These are phyloP conservation scores for Starmera caribaea DNA, from an alignment of 805 yeast genomes.

Conservation along the genomic window DNA sequence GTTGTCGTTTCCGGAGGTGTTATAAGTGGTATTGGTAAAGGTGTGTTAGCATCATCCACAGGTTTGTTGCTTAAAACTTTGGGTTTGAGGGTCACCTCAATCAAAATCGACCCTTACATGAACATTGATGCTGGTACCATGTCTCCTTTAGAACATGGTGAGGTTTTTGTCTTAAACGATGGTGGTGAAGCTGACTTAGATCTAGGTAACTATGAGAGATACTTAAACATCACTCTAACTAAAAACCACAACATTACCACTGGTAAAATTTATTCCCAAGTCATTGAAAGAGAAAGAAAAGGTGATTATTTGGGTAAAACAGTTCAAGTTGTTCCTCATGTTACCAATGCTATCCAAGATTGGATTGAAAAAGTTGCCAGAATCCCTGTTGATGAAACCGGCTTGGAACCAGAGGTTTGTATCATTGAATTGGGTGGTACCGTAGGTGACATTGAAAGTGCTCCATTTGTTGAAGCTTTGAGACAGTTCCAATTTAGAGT, in stretches of 20 bases:
- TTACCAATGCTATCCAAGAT: constrained; percentile 95
- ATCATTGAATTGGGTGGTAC: constrained; percentile 98
- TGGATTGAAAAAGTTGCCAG: constrained; percentile 94
- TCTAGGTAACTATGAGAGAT: constrained; percentile 96
- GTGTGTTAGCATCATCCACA: constrained; percentile 95
- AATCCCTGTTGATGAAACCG: constrained; percentile 85
- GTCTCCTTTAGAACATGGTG: constrained; percentile 99
- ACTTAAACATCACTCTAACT: constrained; percentile 86
- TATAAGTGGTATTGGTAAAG: constrained; percentile 98
- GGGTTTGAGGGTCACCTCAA: constrained; percentile 92
- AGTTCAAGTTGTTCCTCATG: constrained; percentile 98
- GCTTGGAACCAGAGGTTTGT: constrained; percentile 90
- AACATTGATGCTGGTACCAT: constrained; percentile 99
- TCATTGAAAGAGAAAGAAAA: constrained; percentile 87
- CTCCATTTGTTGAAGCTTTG: constrained; percentile 97
- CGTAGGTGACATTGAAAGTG: constrained; percentile 97
- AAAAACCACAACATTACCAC: constrained; percentile 96
- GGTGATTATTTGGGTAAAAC: constrained; percentile 98
- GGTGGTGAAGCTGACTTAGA: constrained; percentile 99
- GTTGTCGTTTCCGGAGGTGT: constrained; percentile 99
- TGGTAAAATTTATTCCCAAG: constrained; percentile 92
- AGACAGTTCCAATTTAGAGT: constrained; percentile 98
- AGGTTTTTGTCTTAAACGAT: constrained; percentile 93
- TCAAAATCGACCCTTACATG: constrained; percentile 98
- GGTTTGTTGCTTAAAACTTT: constrained; percentile 89